A percentile compares a stretch with the other conserved stretches of the same genome.
Conservation (phyloP, 2,329 filamentous ascomycete species). For the Alternaria atra region DNA sequence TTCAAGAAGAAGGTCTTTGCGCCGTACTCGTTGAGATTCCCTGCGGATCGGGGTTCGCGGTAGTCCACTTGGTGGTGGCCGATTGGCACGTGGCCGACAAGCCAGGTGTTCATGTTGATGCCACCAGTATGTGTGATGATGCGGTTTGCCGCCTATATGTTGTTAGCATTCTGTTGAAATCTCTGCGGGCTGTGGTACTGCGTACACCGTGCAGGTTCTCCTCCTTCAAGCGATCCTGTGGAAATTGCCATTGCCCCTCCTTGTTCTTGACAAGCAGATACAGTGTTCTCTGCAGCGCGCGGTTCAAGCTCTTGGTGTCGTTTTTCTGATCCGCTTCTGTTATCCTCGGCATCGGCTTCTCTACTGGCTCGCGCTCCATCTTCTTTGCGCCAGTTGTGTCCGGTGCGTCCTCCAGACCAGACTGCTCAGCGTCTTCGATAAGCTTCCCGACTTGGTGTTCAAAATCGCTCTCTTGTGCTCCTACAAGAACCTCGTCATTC, state of each 20-base stretch:
- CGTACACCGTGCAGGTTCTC: constrained; percentile 86
- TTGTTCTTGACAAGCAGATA: constrained; percentile 84
- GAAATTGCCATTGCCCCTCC: constrained; percentile 82
- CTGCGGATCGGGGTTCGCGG: constrained; percentile 47
- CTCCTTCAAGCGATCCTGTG: constrained; percentile 72
- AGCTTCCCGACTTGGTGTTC: constrained; percentile 73
- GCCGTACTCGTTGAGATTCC: constrained; percentile 61
- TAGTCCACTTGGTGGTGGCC: constrained; percentile 75
- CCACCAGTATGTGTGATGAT: constrained; percentile 81
- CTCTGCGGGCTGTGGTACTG: not conserved
- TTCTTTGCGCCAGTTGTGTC: constrained; percentile 46
- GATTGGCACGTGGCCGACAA: constrained; percentile 88
- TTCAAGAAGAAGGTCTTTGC: constrained; percentile 97
- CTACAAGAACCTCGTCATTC: constrained; percentile 90
- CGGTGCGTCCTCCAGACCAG: constrained; percentile 53
- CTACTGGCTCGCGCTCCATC: constrained; percentile 69
- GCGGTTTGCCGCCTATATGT: constrained; percentile 78
- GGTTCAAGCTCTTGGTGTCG: constrained; percentile 81
- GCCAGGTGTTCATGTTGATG: constrained; percentile 98
- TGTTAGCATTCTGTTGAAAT: constrained; percentile 20
- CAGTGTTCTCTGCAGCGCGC: constrained; percentile 80
- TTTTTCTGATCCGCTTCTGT: constrained; percentile 81
- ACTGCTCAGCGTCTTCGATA: constrained; percentile 75
- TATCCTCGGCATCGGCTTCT: constrained; percentile 72
- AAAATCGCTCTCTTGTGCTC: constrained; percentile 71